Conservation (phyloP, 495 filamentous ascomycete species). For the Neurospora sp. region DNA sequence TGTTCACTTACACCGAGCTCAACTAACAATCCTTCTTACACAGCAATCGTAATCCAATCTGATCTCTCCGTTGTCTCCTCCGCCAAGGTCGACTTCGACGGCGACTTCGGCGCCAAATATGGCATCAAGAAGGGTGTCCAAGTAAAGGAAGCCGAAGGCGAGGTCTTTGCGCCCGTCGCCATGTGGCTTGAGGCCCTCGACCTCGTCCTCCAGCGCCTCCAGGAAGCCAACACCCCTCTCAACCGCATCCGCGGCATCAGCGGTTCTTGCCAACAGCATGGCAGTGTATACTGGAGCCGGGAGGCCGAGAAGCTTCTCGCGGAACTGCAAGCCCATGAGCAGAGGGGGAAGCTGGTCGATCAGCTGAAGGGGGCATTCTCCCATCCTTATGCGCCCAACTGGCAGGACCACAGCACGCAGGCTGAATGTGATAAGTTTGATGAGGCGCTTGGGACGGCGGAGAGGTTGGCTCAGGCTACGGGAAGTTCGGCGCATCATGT, state of each 20-base stretch:
- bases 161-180: constrained; percentile 86
- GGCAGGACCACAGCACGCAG: constrained; percentile 95
- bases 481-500: constrained; percentile 94
- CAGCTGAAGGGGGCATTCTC: constrained; percentile 68
- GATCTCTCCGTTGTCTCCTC: constrained; percentile 65
- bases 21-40: not conserved
- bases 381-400: constrained; percentile 84
- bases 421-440: constrained; percentile 85
- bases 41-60: constrained; percentile 70
- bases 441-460: constrained; percentile 49
- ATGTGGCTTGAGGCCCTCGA: constrained; percentile 93
- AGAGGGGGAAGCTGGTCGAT: constrained; percentile 41
- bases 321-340: constrained; percentile 46
- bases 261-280: constrained; percentile 93
- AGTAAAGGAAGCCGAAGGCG: constrained; percentile 65
- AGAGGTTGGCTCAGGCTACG: constrained; percentile 63
- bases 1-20: not conserved
- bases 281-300: constrained; percentile 80
- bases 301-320: constrained; percentile 58
- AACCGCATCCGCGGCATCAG: constrained; percentile 69
- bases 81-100: constrained; percentile 66
- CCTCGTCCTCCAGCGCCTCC: constrained; percentile 63
- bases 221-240: constrained; percentile 68
- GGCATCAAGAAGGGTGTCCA: constrained; percentile 79
- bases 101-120: constrained; percentile 67